phyloP scores from a whole-genome alignment of 1,284 basidiomycete genomes.

The Fomitopsis betulina region DNA sequence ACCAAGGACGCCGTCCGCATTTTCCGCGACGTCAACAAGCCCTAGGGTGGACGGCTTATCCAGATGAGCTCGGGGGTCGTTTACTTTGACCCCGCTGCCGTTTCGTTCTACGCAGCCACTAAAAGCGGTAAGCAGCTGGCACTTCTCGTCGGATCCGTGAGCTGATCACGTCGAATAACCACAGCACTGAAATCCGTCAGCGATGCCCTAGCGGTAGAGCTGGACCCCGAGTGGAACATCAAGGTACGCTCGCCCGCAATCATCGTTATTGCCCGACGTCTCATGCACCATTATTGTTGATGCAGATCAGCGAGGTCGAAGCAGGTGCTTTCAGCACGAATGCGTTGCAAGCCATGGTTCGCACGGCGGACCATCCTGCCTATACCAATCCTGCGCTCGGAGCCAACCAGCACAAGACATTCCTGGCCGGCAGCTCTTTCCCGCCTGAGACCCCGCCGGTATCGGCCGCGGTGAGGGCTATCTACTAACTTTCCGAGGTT shows the following conservation, averaged over 20 bases:
- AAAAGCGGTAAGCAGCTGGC: slow-evolving; percentile 15
- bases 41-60: too few species aligned
- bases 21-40: too few species aligned
- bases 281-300: neutral
- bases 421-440: neutral
- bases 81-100: slow-evolving; percentile 13
- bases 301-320: slow-evolving; percentile 9
- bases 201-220: slow-evolving; percentile 27
- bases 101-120: slow-evolving; percentile 27
- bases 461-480: neutral
- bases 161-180: too few species aligned
- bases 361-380: neutral
- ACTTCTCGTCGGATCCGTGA: too few species aligned
- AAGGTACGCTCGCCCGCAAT: slow-evolving; percentile 19
- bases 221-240: slow-evolving; percentile 39
- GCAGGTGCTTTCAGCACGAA: slow-evolving; percentile 5
- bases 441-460: neutral
- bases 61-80: slow-evolving; percentile 24
- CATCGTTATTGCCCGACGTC: neutral
- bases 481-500: slow-evolving; percentile 1
- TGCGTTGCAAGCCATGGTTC: neutral
- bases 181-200: slow-evolving; percentile 27
- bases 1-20: too few species aligned
- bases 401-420: neutral
- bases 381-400: neutral